Percentiles rank a stretch among this genome's conserved stretches.
Evolutionary conservation across 1,139 yeast genomes (phyloP).

Genomic region (Geotrichum australiense): DNA sequence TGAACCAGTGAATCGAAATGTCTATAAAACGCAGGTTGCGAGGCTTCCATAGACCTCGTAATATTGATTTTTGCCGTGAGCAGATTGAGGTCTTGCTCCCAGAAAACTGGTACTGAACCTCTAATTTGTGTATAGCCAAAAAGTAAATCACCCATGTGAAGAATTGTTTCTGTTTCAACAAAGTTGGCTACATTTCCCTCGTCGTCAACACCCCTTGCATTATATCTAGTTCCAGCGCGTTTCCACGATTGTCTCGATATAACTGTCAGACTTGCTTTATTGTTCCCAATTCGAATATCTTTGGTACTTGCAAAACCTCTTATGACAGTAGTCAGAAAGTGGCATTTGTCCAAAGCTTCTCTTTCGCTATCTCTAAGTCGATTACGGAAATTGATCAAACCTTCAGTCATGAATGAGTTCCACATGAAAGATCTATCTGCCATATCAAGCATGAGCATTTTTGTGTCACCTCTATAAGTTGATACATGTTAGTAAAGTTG

Average conservation of each 20-base stretch:
- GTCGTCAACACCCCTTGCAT: constrained; percentile 93
- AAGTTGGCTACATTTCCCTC: constrained; percentile 93
- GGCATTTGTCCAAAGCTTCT: constrained; percentile 58
- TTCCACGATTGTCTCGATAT: constrained; percentile 93
- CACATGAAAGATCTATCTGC: constrained; percentile 85
- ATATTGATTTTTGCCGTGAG: constrained; percentile 75
- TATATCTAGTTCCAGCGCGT: constrained; percentile 92
- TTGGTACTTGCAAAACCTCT: constrained; percentile 89
- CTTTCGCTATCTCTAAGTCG: constrained; percentile 58
- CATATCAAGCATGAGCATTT: constrained; percentile 38
- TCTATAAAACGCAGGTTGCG: constrained; percentile 79
- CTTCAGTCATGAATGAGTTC: constrained; percentile 88
- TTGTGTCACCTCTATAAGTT: constrained; percentile 32
- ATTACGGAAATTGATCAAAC: constrained; percentile 65
- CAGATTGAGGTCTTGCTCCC: constrained; percentile 93
- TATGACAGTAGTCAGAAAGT: constrained; percentile 82
- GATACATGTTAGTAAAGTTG: too few species aligned
- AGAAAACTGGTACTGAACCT: constrained; percentile 93
- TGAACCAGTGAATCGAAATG: constrained; percentile 68
- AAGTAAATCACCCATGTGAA: constrained; percentile 48
- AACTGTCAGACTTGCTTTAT: constrained; percentile 58
- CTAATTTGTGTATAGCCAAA: constrained; percentile 81
- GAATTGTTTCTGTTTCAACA: constrained; percentile 86
- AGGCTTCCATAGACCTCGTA: constrained; percentile 83
- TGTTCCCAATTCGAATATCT: constrained; percentile 44